Evolutionary conservation across 176 grass and related monocot genomes (phyloP), one percentile per base, ranked within the genome.

Genomic region (Typha latifolia): DNA sequence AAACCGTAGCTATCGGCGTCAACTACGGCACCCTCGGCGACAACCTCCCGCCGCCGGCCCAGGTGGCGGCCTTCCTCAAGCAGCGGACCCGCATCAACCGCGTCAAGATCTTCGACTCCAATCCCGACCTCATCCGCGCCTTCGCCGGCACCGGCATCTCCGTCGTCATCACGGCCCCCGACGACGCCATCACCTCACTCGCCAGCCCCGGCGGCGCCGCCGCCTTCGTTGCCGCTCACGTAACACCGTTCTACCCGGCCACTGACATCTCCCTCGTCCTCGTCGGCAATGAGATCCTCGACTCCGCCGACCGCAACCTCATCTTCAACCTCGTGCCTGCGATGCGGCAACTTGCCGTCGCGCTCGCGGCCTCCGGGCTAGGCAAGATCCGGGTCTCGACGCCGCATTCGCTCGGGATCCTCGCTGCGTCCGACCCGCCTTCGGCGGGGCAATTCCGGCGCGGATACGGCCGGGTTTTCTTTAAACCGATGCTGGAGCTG

Each of bases 21-120:
- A 97, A 97, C 78, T 97, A 97, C 73, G 88, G 93, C 64, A 84
- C 88, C 10, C 84, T 69, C 29, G 88, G 49, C 12, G 88, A 92
- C 75, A 89, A 97, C 82, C 93, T 97, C 3, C 92, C 92, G 0
- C 7, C 88, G 0, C 85, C 93, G 0, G 22, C 78, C 1, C 14
- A 68, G 15, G 85, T 86, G 0, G 88, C 93, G 0, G 4, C 81
- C 10, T 91, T 92, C 93, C 71, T 97, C 4, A 63, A 73, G 26
- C n/a, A 74, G 9, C 9, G 49, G 3, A 91, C 85, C 53, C 51
- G 47, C 62, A 86, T 89, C 88, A 34, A 85, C 51, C 75, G 83
- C 66, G 83, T 97, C 14, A 97, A 97, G 88, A 77, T 97, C 14
- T 97, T 84, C 85, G 93, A 97, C 69, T 69, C 85, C 47, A 97